A percentile compares a stretch with the other conserved stretches of the same genome.
phyloP scores from a whole-genome alignment of 2,329 filamentous ascomycete genomes.

The Whalleya microplaca region DNA sequence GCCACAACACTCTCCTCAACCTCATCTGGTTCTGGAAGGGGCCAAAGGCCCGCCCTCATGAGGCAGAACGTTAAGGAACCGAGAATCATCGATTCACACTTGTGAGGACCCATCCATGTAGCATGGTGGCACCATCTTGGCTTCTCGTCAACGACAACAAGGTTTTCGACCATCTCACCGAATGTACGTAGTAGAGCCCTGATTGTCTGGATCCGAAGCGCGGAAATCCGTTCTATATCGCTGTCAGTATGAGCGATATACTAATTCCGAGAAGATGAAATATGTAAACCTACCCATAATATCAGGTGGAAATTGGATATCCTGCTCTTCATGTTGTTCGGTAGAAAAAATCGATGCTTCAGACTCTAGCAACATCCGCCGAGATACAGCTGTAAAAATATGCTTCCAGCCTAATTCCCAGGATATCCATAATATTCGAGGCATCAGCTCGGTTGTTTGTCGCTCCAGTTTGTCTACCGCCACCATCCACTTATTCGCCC shows the following conservation, averaged over 20 bases:
- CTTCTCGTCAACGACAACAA: slow-evolving; percentile 36
- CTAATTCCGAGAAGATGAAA: background rate
- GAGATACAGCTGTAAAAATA: slow-evolving; percentile 25
- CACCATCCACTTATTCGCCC: slow-evolving; percentile 3
- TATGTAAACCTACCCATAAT: slow-evolving; percentile 22
- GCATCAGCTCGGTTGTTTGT: slow-evolving; percentile 7
- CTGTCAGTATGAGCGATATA: background rate
- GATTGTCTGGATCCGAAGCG: slow-evolving; percentile 30
- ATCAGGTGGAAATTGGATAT: slow-evolving; percentile 23
- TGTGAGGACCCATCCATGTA: slow-evolving; percentile 39
- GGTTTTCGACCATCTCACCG: slow-evolving; percentile 29
- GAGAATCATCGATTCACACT: slow-evolving; percentile 43
- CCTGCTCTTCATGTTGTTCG: slow-evolving; percentile 2
- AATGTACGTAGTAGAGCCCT: slow-evolving; percentile 32
- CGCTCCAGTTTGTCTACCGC: background rate
- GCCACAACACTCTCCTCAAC: slow-evolving; percentile 29
- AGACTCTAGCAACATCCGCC: slow-evolving; percentile 27
- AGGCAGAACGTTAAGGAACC: slow-evolving; percentile 42
- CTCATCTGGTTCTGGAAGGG: slow-evolving; percentile 31
- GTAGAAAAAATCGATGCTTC: slow-evolving; percentile 19
- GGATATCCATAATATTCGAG: slow-evolving; percentile 36
- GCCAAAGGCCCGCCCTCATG: slow-evolving; percentile 38
- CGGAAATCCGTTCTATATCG: slow-evolving; percentile 17
- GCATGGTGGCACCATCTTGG: slow-evolving; percentile 40
- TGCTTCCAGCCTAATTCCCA: slow-evolving; percentile 37